Evolutionary conservation across 257 asterid species (phyloP), one percentile per base, ranked within the genome.

Genomic region (Eucommia ulmoides): DNA sequence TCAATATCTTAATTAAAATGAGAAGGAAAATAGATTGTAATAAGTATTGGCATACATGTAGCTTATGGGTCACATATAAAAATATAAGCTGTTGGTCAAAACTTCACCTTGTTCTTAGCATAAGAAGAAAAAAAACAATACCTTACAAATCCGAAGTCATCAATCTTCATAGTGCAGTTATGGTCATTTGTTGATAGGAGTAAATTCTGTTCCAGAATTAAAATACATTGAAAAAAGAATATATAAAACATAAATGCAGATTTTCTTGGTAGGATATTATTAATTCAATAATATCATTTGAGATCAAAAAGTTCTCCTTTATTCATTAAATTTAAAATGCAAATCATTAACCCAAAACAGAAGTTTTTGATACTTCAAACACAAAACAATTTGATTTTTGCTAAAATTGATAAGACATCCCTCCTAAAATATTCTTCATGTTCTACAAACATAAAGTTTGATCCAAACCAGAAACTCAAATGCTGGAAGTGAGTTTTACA

Each of bases 61-160:
- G n/a, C n/a, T n/a, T n/a, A n/a, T n/a, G n/a, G n/a, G n/a, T n/a
- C n/a, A n/a, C n/a, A n/a, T n/a, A n/a, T n/a, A n/a, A n/a, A n/a
- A n/a, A n/a, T 29, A 12, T 12, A 29, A 5, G 12, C 38, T 7
- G 8, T 12, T 29, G 7, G 8, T 29, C 7, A 29, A 29, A 12
- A 29, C 38, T 5, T 29, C 12, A 5, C 12, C 12, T 29, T 5
- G 12, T 5, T 5, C 8, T 5, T 5, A 5, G 7, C 38, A 29
- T 12, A 29, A 29, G 12, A 29, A 5, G 12, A 29, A 29, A 12
- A n/a, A n/a, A n/a, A 29, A 29, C 12, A 29, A 5, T 29, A 89
- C 97, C 97, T 85, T 53, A 96, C 97, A 78, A 74, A 67, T 47
- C 78, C 82, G 61, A 74, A 74, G 65, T 74, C 82, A 44, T 78